These are phyloP conservation scores for Paracoccidioides lutzii DNA, from an alignment of 2,329 filamentous ascomycete species.

Conservation along the genomic window DNA sequence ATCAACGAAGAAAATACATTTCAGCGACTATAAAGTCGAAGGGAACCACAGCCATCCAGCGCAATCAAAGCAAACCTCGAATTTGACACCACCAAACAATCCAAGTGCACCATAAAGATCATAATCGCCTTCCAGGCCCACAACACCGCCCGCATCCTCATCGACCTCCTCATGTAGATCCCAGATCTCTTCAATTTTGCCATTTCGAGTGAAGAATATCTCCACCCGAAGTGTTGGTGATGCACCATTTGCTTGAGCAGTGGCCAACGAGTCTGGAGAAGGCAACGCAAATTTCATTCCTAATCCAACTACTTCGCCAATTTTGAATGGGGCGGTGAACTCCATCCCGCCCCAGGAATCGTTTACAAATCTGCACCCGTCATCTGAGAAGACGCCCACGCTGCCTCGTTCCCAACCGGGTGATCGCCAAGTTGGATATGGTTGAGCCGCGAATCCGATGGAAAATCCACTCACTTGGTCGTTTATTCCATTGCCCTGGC, in stretches of 20 bases:
- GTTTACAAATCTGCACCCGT: conserved; percentile 51
- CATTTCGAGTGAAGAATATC: conserved; percentile 49
- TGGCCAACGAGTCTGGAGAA: conserved; percentile 23
- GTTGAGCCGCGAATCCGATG: conserved; percentile 47
- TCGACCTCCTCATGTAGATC: conserved; percentile 49
- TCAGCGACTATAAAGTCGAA: neutral
- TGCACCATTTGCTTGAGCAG: conserved; percentile 13
- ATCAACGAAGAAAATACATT: neutral
- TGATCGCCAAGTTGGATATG: conserved; percentile 49
- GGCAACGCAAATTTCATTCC: conserved; percentile 42
- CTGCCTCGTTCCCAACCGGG: conserved; percentile 52
- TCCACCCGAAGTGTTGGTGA: conserved; percentile 30
- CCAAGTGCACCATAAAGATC: conserved; percentile 49
- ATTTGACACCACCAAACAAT: conserved; percentile 49
- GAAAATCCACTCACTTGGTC: conserved; percentile 41
- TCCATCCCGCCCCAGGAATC: conserved; percentile 47
- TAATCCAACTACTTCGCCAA: conserved; percentile 45
- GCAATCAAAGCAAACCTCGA: conserved; percentile 42
- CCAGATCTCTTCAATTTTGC: conserved; percentile 41
- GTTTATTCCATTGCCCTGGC: conserved; percentile 24
- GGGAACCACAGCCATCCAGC: conserved; percentile 35
- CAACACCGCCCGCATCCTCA: conserved; percentile 43
- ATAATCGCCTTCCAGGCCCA: conserved; percentile 56
- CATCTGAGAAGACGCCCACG: conserved; percentile 49
- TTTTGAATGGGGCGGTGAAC: conserved; percentile 41